These are phyloP conservation scores for Stagonosporopsis rhizophila DNA, from an alignment of 2,329 filamentous ascomycete genomes.

Conservation along the genomic window DNA sequence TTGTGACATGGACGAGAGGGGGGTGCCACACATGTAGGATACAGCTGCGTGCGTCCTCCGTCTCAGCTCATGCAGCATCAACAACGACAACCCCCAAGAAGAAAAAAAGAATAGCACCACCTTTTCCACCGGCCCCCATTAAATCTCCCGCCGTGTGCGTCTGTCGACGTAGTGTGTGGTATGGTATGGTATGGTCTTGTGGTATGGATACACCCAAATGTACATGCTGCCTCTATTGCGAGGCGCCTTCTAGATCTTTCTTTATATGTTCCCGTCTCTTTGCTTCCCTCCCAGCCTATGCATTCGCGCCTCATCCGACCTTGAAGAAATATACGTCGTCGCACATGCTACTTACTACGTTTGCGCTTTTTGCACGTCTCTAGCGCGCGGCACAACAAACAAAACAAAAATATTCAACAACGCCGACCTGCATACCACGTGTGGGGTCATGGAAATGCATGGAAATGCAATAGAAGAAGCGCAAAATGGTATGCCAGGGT, in stretches of 20 bases:
- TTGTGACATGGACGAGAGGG: no score
- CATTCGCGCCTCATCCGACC: not conserved
- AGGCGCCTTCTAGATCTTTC: not conserved
- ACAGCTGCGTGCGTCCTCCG: no score
- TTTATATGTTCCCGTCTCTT: not conserved
- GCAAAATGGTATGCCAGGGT: conserved; percentile 31
- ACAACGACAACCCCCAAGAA: no score
- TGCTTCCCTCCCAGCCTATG: not conserved
- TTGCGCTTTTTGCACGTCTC: conserved; percentile 10
- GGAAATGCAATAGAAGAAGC: conserved; percentile 25
- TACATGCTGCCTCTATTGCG: not conserved
- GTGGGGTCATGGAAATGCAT: conserved; percentile 23
- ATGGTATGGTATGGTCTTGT: not conserved
- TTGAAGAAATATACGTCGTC: conserved; percentile 11
- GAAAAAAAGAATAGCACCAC: no score
- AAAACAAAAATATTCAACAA: conserved; percentile 20
- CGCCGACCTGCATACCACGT: conserved; percentile 26
- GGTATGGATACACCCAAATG: not conserved
- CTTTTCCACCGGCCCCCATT: no score
- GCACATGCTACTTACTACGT: conserved; percentile 15
- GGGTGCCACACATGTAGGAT: no score
- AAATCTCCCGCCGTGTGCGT: no score
- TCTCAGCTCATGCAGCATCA: no score
- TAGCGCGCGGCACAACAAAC: no score
- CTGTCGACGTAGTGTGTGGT: no score